phyloP scores from a whole-genome alignment of 78 protist genomes.

The Dictyostelium capitatum region DNA sequence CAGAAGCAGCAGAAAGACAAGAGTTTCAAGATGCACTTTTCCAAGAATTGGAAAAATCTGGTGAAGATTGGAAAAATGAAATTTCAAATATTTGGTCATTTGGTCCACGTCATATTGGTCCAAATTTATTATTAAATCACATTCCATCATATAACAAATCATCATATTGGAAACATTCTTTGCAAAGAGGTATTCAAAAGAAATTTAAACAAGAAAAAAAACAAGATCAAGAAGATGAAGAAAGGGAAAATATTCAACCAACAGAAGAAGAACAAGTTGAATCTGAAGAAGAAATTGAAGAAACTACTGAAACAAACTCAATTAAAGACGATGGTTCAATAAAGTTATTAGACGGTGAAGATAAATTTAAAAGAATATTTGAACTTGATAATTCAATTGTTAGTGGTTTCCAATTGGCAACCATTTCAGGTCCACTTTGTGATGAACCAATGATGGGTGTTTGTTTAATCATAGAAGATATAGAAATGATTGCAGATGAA shows the following conservation, averaged over 20 bases:
- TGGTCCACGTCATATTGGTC: constrained; percentile 85
- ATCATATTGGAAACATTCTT: constrained; percentile 40
- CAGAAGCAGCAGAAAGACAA: constrained; percentile 58
- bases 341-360: constrained; percentile 40
- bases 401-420: constrained; percentile 96
- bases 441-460: constrained; percentile 98
- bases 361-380: constrained; percentile 44
- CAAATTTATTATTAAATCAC: constrained; percentile 83
- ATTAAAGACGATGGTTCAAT: constrained; percentile 32
- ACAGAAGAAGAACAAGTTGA: background rate
- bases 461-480: constrained; percentile 84
- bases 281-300: constrained; percentile 2
- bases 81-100: constrained; percentile 83
- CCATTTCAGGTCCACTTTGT: constrained; percentile 95
- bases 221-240: constrained; percentile 4
- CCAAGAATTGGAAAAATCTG: constrained; percentile 65
- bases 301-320: background rate
- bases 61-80: constrained; percentile 67
- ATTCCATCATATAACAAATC: constrained; percentile 43
- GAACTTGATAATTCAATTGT: constrained; percentile 85
- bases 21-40: constrained; percentile 40
- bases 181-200: constrained; percentile 65
- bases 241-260: background rate
- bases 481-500: constrained; percentile 11
- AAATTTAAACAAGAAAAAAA: constrained; percentile 35